Conservation (phyloP, 2,329 filamentous ascomycete genomes). For the Arthrinium phaeospermum region DNA sequence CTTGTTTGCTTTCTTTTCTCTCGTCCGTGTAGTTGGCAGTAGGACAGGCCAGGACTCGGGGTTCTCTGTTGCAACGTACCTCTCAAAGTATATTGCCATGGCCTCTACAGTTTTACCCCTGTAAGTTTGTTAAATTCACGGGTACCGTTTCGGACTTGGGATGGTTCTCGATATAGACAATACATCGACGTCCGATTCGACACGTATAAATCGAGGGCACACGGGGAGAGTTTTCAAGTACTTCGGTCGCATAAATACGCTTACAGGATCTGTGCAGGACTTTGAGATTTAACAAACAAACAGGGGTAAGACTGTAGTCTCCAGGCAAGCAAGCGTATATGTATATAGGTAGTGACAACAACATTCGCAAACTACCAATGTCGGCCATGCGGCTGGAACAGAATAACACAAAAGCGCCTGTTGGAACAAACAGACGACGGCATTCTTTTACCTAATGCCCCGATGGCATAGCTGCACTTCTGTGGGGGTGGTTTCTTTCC, state of each 20-base stretch:
- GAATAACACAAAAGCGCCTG: background rate
- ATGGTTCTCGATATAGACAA: too few relatives aligned
- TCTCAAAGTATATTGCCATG: background rate
- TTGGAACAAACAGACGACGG: background rate
- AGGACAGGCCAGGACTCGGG: constrained; percentile 12
- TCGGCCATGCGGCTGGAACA: background rate
- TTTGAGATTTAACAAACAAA: too few relatives aligned
- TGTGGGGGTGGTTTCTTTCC: background rate
- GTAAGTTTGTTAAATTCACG: too few relatives aligned
- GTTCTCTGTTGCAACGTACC: constrained; percentile 2
- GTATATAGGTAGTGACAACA: background rate
- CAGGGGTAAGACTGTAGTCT: too few relatives aligned
- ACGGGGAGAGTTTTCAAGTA: too few relatives aligned
- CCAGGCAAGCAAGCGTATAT: too few relatives aligned
- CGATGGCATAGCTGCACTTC: background rate
- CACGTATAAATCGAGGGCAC: too few relatives aligned
- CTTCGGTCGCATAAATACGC: too few relatives aligned
- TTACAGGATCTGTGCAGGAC: too few relatives aligned
- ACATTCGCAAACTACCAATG: background rate
- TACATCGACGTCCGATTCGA: too few relatives aligned
- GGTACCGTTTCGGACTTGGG: too few relatives aligned
- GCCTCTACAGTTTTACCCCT: too few relatives aligned
- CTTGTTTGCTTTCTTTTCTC: background rate
- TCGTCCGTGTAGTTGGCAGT: background rate
- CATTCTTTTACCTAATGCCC: background rate